phyloP scores from a whole-genome alignment of 140 eudicot species.

The Senecio squalidus region DNA sequence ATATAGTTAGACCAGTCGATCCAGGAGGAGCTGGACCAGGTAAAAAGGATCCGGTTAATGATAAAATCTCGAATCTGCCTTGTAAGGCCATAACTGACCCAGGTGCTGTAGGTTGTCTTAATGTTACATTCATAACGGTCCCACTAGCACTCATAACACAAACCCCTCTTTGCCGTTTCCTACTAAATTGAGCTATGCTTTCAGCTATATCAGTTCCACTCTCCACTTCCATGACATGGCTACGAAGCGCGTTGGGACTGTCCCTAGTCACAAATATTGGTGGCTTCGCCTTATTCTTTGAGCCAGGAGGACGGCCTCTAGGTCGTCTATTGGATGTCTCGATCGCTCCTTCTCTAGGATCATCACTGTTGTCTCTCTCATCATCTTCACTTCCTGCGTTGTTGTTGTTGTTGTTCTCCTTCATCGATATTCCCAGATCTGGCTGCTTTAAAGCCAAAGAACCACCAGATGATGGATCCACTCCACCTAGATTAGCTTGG shows the following conservation, averaged over 20 bases:
- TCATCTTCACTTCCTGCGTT: conserved; percentile 36
- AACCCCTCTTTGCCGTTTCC: conserved; percentile 62
- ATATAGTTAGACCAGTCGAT: conserved; percentile 48
- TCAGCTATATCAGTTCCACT: conserved; percentile 56
- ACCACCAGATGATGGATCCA: conserved; percentile 36
- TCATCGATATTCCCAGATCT: conserved; percentile 59
- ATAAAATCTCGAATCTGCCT: conserved; percentile 67
- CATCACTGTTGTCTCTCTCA: conserved; percentile 30
- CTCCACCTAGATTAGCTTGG: conserved; percentile 42
- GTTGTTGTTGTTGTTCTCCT: conserved; percentile 27
- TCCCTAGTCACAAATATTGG: conserved; percentile 60
- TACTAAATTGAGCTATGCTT: conserved; percentile 40
- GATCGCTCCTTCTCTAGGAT: conserved; percentile 39
- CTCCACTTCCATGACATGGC: conserved; percentile 61
- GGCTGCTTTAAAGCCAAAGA: conserved; percentile 36
- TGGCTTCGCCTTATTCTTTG: conserved; percentile 58
- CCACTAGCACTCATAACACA: conserved; percentile 64
- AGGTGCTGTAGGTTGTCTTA: conserved; percentile 46
- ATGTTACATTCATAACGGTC: conserved; percentile 49
- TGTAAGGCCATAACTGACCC: conserved; percentile 55
- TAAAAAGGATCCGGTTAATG: conserved; percentile 50
- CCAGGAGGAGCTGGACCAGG: conserved; percentile 79
- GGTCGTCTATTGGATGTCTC: conserved; percentile 48
- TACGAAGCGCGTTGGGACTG: conserved; percentile 59
- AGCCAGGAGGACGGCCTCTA: conserved; percentile 69